Percentiles rank a stretch among this genome's conserved stretches.
Evolutionary conservation across 2,329 filamentous ascomycete species (phyloP).

Genomic region (Penicillium brevicompactum): DNA sequence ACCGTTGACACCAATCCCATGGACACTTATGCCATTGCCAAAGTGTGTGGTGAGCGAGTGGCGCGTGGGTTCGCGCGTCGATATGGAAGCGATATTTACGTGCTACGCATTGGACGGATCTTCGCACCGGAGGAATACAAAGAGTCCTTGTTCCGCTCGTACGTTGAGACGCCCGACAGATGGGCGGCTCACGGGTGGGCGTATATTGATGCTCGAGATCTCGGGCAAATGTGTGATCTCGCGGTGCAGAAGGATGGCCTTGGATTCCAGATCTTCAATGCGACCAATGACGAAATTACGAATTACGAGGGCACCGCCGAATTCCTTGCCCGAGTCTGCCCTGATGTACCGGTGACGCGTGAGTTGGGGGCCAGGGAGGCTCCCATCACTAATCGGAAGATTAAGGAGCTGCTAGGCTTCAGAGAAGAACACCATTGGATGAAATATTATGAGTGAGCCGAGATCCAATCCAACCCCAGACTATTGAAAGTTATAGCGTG

Average conservation of each 20-base stretch:
- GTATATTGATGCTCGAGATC: constrained; percentile 64
- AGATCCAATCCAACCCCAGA: neutral
- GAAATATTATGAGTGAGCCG: constrained; percentile 17
- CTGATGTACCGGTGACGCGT: constrained; percentile 54
- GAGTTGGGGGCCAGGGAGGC: constrained; percentile 62
- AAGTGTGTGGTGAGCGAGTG: constrained; percentile 61
- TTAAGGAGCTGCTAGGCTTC: constrained; percentile 60
- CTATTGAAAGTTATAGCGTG: neutral
- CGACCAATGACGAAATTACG: constrained; percentile 64
- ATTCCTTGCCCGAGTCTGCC: constrained; percentile 55
- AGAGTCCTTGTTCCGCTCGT: constrained; percentile 51
- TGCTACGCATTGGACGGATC: constrained; percentile 62
- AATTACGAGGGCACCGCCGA: constrained; percentile 52
- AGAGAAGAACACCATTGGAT: constrained; percentile 54
- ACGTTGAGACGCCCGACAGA: constrained; percentile 53
- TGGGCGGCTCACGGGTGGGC: constrained; percentile 63
- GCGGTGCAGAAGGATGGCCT: constrained; percentile 56
- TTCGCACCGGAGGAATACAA: constrained; percentile 64
- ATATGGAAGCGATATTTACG: constrained; percentile 61
- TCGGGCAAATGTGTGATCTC: constrained; percentile 63
- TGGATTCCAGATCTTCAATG: constrained; percentile 67
- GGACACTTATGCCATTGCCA: constrained; percentile 64
- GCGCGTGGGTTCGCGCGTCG: constrained; percentile 60
- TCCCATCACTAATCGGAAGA: constrained; percentile 63
- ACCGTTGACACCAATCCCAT: constrained; percentile 61